phyloP scores from a whole-genome alignment of 768 basidiomycete species.

The Xerocomellus intermedius region DNA sequence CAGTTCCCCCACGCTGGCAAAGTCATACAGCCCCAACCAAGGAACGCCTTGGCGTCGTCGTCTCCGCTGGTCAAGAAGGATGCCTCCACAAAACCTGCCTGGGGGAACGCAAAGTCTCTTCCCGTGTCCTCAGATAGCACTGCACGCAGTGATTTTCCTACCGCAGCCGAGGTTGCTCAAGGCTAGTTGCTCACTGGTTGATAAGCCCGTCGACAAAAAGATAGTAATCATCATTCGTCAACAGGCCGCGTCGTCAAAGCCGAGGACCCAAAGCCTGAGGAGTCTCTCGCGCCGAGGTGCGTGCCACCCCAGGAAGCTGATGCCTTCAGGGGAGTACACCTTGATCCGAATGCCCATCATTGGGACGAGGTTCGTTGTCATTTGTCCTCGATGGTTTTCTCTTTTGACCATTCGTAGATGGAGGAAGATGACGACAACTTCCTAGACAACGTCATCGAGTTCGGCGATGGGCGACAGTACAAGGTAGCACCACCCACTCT shows the following conservation, averaged over 20 bases:
- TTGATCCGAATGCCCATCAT: conserved; percentile 91
- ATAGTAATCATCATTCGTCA: conserved; percentile 17
- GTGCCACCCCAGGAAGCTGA: conserved; percentile 80
- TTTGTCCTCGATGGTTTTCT: conserved; percentile 1
- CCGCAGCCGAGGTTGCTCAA: conserved; percentile 92
- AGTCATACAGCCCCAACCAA: conserved; percentile 64
- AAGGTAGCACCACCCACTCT: conserved; percentile 59
- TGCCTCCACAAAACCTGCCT: conserved; percentile 53
- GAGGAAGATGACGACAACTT: conserved; percentile 93
- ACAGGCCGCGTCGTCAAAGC: conserved; percentile 20
- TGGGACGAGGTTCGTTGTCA: conserved; percentile 88
- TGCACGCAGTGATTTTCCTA: conserved; percentile 80
- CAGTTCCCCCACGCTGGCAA: conserved; percentile 60
- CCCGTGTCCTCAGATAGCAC: conserved; percentile 38
- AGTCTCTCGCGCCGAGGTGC: conserved; percentile 51
- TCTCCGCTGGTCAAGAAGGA: conserved; percentile 37
- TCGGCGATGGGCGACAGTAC: conserved; percentile 92
- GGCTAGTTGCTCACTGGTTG: conserved; percentile 43
- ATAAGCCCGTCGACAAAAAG: neutral
- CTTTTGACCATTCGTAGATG: conserved; percentile 49
- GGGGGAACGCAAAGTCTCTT: conserved; percentile 60
- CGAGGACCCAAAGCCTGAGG: conserved; percentile 49
- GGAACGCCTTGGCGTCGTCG: conserved; percentile 33
- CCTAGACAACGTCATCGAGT: conserved; percentile 87
- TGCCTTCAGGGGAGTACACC: conserved; percentile 90